phyloP scores from a whole-genome alignment of 202 grass and related monocot species.

The Thinopyrum obtusiflorum region DNA sequence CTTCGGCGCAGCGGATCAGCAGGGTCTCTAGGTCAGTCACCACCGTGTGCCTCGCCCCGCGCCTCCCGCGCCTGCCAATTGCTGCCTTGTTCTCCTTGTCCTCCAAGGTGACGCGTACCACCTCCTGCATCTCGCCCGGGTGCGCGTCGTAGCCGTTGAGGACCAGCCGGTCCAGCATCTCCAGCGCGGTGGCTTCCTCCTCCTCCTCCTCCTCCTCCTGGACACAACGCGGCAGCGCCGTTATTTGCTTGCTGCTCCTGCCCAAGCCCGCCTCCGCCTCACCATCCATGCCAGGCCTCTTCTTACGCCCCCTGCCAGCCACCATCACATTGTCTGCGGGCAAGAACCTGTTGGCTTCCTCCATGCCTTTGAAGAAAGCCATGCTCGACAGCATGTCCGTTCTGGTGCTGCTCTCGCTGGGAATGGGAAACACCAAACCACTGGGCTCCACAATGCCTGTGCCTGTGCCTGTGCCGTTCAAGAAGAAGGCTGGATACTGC shows the following conservation, averaged over 20 bases:
- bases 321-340: not conserved
- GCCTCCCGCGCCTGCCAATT: not conserved
- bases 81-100: not conserved
- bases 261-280: not conserved
- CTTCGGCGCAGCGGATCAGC: constrained; percentile 43
- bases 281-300: constrained; percentile 17
- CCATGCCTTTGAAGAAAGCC: constrained; percentile 7
- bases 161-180: not conserved
- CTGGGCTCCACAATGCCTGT: not conserved
- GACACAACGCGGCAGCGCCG: not conserved
- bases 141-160: not conserved
- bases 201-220: no score
- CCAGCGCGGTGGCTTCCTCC: not conserved
- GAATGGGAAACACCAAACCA: not conserved
- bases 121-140: not conserved
- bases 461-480: not conserved
- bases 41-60: not conserved
- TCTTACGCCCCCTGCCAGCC: constrained; percentile 15
- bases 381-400: constrained; percentile 5
- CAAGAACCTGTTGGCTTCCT: constrained; percentile 44
- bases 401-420: not conserved
- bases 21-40: not conserved
- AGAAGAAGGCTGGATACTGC: constrained; percentile 10
- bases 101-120: not conserved
- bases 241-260: constrained; percentile 35